Conservation (phyloP, 352 stramenopile species). For the Globisporangium nunn region DNA sequence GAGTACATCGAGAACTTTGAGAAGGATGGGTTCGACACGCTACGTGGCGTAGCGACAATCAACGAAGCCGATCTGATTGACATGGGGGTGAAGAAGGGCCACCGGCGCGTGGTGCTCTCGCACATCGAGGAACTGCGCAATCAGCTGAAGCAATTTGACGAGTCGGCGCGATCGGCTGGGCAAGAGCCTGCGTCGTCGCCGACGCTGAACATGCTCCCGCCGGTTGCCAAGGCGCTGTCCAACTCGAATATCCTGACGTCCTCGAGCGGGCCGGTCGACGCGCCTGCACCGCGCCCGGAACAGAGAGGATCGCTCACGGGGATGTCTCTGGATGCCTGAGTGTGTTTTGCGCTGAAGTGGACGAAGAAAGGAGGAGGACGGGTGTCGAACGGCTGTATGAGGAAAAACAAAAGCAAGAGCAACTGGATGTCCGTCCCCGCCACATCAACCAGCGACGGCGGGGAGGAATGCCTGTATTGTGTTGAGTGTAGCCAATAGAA, state of each 20-base stretch:
- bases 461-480: not conserved
- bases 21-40: conserved; percentile 82
- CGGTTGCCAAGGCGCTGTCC: conserved; percentile 45
- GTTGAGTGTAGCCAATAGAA: conserved; percentile 7
- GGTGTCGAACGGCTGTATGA: not conserved
- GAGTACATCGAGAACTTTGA: conserved; percentile 86
- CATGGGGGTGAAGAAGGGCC: conserved; percentile 86
- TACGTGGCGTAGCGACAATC: conserved; percentile 79
- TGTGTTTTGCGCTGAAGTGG: not conserved
- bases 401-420: not conserved
- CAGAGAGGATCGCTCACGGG: conserved; percentile 41
- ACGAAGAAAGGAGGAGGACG: not conserved
- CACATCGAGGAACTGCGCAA: conserved; percentile 81
- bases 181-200: conserved; percentile 65
- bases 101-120: conserved; percentile 75
- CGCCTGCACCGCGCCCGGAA: conserved; percentile 30
- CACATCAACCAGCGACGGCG: not conserved
- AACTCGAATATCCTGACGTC: conserved; percentile 23
- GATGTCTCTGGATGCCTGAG: conserved; percentile 9
- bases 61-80: conserved; percentile 84
- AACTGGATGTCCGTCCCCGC: not conserved
- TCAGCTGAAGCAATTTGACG: conserved; percentile 58
- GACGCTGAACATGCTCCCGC: conserved; percentile 70
- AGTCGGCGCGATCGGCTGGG: conserved; percentile 40
- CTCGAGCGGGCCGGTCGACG: conserved; percentile 12